phyloP scores from a whole-genome alignment of 208 protist genomes.

The Spongospora subterranea region DNA sequence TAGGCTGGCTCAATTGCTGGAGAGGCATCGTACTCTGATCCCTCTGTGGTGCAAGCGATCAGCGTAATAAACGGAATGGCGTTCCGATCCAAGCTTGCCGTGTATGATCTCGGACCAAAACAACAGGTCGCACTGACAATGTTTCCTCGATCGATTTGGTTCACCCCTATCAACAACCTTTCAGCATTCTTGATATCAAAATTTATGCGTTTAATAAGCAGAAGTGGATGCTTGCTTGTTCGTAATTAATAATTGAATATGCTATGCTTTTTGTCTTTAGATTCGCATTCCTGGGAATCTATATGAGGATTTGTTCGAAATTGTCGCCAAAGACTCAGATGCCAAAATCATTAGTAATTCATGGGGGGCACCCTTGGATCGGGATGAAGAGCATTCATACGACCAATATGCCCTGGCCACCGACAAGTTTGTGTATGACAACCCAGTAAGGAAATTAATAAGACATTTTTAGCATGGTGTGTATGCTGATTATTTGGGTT shows the following conservation, averaged over 20 bases:
- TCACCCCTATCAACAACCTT: too few species aligned
- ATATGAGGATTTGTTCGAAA: slow-evolving; percentile 22
- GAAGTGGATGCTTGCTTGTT: neutral
- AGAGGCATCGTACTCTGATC: neutral
- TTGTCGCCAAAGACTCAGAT: neutral
- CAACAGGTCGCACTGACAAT: neutral
- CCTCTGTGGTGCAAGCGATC: neutral
- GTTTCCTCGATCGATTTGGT: neutral
- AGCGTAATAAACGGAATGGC: slow-evolving; percentile 22
- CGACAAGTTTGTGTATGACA: slow-evolving; percentile 34
- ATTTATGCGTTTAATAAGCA: too few species aligned
- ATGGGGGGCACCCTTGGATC: neutral
- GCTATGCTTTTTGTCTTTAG: neutral
- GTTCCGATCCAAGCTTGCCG: neutral
- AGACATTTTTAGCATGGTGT: neutral
- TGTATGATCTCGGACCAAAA: slow-evolving; percentile 44
- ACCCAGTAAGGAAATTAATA: neutral
- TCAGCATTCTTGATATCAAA: too few species aligned
- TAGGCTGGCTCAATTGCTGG: slow-evolving; percentile 32
- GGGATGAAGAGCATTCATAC: neutral
- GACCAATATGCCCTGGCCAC: slow-evolving; percentile 32
- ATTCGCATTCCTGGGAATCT: slow-evolving; percentile 38
- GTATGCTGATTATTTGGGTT: slow-evolving; percentile 24
- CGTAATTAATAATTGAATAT: neutral
- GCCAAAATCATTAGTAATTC: slow-evolving; percentile 49